Percentiles rank a stretch among this genome's conserved stretches.
Conservation (phyloP, 83 land plant genomes). For the Picea engelmannii region DNA sequence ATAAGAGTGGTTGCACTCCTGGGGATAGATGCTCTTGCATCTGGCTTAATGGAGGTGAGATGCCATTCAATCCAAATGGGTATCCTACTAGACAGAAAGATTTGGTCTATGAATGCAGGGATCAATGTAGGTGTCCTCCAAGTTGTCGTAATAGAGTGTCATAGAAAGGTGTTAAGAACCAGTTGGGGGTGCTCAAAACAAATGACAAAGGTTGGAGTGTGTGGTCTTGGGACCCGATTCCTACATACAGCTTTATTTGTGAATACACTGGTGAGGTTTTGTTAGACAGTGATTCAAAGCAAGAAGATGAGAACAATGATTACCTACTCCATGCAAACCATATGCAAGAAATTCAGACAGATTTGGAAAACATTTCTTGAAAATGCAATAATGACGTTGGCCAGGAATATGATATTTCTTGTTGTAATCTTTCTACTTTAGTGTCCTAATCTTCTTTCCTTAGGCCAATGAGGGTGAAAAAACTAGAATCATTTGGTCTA, state of each 20-base stretch:
- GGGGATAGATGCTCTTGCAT: conserved; percentile 57
- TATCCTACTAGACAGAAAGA: conserved; percentile 37
- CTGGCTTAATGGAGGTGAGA: conserved; percentile 39
- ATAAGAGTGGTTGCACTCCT: conserved; percentile 28
- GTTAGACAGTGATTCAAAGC: no score
- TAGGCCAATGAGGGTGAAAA: no score
- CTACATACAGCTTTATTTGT: conserved; percentile 81
- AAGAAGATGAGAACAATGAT: no score
- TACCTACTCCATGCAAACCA: no score
- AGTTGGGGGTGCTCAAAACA: conserved; percentile 82
- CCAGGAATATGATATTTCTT: no score
- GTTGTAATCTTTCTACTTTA: no score
- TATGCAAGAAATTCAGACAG: no score
- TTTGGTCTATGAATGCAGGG: conserved; percentile 75
- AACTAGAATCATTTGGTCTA: no score
- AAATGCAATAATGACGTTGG: no score
- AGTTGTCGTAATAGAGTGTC: conserved; percentile 65
- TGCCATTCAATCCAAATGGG: conserved; percentile 62
- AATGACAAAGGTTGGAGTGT: conserved; percentile 81
- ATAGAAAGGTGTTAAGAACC: conserved; percentile 62
- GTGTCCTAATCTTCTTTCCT: no score
- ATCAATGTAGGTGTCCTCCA: background rate
- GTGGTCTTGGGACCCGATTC: no score
- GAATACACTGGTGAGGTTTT: conserved; percentile 72
- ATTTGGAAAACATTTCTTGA: no score